phyloP scores from a whole-genome alignment of 495 filamentous ascomycete species.

The Oidiodendron maius region DNA sequence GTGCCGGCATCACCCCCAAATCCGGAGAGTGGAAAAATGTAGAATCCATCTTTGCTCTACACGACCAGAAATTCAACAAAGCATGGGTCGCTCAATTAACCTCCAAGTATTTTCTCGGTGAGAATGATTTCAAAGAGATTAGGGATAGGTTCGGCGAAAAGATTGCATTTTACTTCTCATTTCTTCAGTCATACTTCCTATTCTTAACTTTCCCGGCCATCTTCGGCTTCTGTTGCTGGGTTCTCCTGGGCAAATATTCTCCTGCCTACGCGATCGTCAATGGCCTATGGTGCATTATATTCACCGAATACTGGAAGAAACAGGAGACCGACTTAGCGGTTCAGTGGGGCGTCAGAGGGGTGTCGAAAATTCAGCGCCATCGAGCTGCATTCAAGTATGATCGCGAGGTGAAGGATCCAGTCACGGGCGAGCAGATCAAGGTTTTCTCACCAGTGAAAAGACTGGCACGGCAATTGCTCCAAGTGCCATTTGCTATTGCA shows the following conservation, averaged over 20 bases:
- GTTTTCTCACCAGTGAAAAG: constrained; percentile 76
- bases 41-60: constrained; percentile 77
- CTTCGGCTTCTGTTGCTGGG: constrained; percentile 76
- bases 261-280: constrained; percentile 76
- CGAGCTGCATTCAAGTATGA: constrained; percentile 76
- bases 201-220: constrained; percentile 81
- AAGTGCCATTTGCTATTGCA: constrained; percentile 80
- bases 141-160: constrained; percentile 88
- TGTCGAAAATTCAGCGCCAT: constrained; percentile 73
- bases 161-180: constrained; percentile 95
- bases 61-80: constrained; percentile 83
- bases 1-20: constrained; percentile 81
- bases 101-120: constrained; percentile 69
- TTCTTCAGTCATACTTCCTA: constrained; percentile 85
- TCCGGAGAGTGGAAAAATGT: constrained; percentile 83
- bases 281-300: constrained; percentile 80
- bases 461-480: constrained; percentile 71
- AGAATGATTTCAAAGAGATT: constrained; percentile 75
- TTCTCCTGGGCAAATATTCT: constrained; percentile 80
- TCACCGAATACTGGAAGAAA: constrained; percentile 95
- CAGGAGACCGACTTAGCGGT: constrained; percentile 88
- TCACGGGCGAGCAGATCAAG: constrained; percentile 76
- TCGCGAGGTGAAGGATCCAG: constrained; percentile 65
- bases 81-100: constrained; percentile 88
- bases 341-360: constrained; percentile 86